Conservation (phyloP, 2,329 filamentous ascomycete genomes). For the Myriosclerotinia scirpicola region DNA sequence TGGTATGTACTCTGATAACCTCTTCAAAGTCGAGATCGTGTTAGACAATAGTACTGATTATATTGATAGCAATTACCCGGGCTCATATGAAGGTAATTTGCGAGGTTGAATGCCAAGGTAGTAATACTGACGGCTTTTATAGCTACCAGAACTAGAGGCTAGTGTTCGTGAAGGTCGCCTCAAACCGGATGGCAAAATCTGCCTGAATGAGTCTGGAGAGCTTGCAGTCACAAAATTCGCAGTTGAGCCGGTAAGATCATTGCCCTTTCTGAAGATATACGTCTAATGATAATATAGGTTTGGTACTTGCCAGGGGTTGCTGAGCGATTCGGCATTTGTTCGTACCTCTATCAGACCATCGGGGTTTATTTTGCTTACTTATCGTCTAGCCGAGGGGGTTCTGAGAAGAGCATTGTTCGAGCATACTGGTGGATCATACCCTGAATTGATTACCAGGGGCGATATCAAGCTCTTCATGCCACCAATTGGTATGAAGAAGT, state of each 20-base stretch:
- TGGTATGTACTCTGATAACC: slow-evolving; percentile 30
- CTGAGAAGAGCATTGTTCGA: slow-evolving; percentile 88
- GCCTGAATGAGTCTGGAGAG: slow-evolving; percentile 78
- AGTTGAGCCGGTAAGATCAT: slow-evolving; percentile 76
- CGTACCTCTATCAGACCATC: slow-evolving; percentile 20
- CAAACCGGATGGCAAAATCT: slow-evolving; percentile 81
- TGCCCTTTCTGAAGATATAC: slow-evolving; percentile 69
- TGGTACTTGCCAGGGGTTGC: slow-evolving; percentile 88
- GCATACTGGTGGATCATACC: slow-evolving; percentile 93
- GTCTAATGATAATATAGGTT: slow-evolving; percentile 45
- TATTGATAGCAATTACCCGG: slow-evolving; percentile 39
- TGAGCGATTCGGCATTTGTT: slow-evolving; percentile 79
- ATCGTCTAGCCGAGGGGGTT: slow-evolving; percentile 79
- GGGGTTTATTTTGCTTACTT: slow-evolving; percentile 57
- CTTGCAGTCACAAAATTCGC: slow-evolving; percentile 94
- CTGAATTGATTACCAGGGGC: slow-evolving; percentile 89
- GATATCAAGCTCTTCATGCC: slow-evolving; percentile 96
- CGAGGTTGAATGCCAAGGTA: neutral
- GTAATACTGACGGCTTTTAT: slow-evolving; percentile 24
- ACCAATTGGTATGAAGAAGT: slow-evolving; percentile 87
- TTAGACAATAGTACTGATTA: slow-evolving; percentile 26
- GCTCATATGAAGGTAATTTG: slow-evolving; percentile 41
- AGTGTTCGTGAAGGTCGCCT: slow-evolving; percentile 79
- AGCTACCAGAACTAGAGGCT: slow-evolving; percentile 88
- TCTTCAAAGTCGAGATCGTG: neutral